Conservation (phyloP, 2,329 filamentous ascomycete genomes). For the Rutstroemia sydowiana region DNA sequence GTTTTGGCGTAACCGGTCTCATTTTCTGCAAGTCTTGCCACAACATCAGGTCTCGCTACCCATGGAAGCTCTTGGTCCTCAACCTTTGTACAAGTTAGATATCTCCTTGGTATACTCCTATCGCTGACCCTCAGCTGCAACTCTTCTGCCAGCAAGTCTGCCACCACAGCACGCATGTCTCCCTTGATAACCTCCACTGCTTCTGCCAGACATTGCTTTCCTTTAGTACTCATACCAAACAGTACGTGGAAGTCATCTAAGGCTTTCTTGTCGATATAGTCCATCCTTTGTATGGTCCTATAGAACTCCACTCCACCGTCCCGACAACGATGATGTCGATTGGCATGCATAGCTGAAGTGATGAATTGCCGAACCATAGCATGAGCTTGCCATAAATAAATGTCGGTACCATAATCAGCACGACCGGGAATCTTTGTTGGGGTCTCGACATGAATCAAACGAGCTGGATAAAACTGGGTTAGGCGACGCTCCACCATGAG, state of each 20-base stretch:
- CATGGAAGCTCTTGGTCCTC: slow-evolving; percentile 55
- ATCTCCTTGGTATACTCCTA: slow-evolving; percentile 1
- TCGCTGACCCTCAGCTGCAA: not conserved
- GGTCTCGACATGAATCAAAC: slow-evolving; percentile 17
- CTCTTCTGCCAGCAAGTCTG: slow-evolving; percentile 2
- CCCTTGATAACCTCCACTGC: slow-evolving; percentile 6
- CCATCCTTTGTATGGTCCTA: slow-evolving; percentile 15
- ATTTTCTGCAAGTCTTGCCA: not conserved
- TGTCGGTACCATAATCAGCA: slow-evolving; percentile 23
- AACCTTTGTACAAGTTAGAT: slow-evolving; percentile 31
- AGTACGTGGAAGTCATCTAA: slow-evolving; percentile 2
- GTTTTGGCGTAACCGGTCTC: too few species aligned
- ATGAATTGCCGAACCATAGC: slow-evolving; percentile 22
- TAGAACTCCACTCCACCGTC: slow-evolving; percentile 27
- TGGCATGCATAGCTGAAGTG: slow-evolving; percentile 9
- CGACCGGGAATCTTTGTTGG: slow-evolving; percentile 17
- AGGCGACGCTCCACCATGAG: slow-evolving; percentile 19
- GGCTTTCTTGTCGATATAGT: slow-evolving; percentile 13
- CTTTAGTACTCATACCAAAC: slow-evolving; percentile 9
- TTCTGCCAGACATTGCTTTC: slow-evolving; percentile 4
- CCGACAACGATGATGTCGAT: slow-evolving; percentile 16
- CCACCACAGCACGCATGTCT: slow-evolving; percentile 1
- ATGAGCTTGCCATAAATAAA: slow-evolving; percentile 26
- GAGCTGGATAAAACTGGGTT: slow-evolving; percentile 18
- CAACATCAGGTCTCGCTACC: slow-evolving; percentile 22